Base-by-base conservation (phyloP, 495 filamentous ascomycete genomes). In the Annulohypoxylon maeteangense region DNA sequence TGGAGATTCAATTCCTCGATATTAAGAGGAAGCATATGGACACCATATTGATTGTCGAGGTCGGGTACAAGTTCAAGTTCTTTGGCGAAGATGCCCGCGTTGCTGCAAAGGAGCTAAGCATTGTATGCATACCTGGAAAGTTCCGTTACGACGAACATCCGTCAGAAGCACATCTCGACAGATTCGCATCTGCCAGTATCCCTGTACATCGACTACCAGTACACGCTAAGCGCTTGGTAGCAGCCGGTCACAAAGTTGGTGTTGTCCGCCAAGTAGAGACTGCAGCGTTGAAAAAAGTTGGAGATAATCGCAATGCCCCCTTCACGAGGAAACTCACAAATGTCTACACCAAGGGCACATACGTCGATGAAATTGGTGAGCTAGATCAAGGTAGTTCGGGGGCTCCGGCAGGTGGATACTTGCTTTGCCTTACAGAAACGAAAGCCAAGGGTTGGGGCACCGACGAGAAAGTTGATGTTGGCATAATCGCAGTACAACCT, bases 51-150 rank as follows among this genome's bases (percentile, higher is more conserved):
- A 88, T 97, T 2, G 88, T 98, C 18, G 94, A 99, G 74, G 95
- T 99, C 4, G 95, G 95, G 27, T 99, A 99, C 78, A 99, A 99
- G 78, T 99, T 95, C 82, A 88, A 90, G 44, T 97, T 99, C 83
- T 97, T 97, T 74, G 95, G 96, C n/a, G 95, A 98, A 74, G 95
- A 99, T 83, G 95, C 95, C 5, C 87, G 93, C 62, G 87, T 89
- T 61, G 96, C 95, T 14, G 91, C 94, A 5, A 97, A 95, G 76
- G 93, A 95, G 76, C 82, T 99, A 64, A 91, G 91, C 63, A 98
- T 99, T 73, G 92, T 98, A 36, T 99, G 95, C 75, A 98, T 98
- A 71, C 95, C 95, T 0, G 95, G 95, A 7, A 99, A 97, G 75
- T 89, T 94, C 71, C 82, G 96, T 72, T 99, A 92, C 68, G 95